phyloP scores from a whole-genome alignment of 768 basidiomycete genomes.

The Mycena galericulata region DNA sequence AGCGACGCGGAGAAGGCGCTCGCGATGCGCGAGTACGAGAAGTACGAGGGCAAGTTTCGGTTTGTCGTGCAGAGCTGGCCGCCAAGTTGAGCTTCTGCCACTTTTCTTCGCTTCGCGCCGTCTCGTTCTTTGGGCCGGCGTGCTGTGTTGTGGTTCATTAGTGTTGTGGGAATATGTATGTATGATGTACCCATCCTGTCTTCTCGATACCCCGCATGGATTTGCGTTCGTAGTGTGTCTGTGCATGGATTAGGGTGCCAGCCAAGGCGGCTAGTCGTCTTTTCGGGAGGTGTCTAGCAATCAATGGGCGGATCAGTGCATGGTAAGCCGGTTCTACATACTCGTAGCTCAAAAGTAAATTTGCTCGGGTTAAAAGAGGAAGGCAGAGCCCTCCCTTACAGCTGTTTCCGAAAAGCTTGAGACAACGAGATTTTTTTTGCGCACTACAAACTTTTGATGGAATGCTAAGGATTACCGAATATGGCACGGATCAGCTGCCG shows the following conservation, averaged over 20 bases:
- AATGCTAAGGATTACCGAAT: no score
- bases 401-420: no score
- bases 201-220: constrained; percentile 11
- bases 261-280: background rate
- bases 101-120: constrained; percentile 7
- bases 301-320: constrained; percentile 6
- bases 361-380: constrained; percentile 2
- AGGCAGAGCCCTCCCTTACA: constrained; percentile 6
- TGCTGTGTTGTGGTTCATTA: no score
- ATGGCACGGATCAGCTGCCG: no score
- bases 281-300: no score
- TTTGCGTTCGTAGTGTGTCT: constrained; percentile 6
- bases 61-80: constrained; percentile 31
- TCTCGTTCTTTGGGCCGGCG: constrained; percentile 15
- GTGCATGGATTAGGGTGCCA: background rate
- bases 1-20: constrained; percentile 19
- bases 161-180: constrained; percentile 13
- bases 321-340: constrained; percentile 3
- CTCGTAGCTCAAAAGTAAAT: constrained; percentile 8
- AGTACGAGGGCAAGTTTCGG: constrained; percentile 30
- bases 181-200: constrained; percentile 8
- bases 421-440: no score
- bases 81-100: constrained; percentile 15
- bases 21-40: constrained; percentile 30
- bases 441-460: no score